Evolutionary conservation across 345 rosid genomes (phyloP).

Genomic region (Gossypium sturtianum): DNA sequence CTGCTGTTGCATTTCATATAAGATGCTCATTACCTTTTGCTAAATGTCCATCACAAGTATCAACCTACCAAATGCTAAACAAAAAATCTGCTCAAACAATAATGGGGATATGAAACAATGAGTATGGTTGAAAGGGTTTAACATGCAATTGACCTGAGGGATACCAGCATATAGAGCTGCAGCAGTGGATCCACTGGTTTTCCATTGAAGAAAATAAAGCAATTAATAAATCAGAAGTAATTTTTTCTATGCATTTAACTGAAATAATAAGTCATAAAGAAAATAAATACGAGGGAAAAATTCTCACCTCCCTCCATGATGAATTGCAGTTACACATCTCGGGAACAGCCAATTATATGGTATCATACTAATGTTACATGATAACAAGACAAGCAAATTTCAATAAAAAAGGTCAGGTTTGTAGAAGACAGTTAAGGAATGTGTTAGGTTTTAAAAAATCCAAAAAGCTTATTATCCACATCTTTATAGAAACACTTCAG

Average conservation of each 20-base stretch:
- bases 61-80: neutral
- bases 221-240: constrained; percentile 15
- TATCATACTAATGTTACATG: constrained; percentile 41
- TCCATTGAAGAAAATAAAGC: constrained; percentile 7
- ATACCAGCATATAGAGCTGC: constrained; percentile 79
- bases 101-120: constrained; percentile 7
- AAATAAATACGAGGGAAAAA: neutral
- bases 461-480: neutral
- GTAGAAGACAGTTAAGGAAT: neutral
- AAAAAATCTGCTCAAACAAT: neutral
- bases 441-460: neutral
- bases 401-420: neutral
- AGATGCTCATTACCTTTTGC: neutral
- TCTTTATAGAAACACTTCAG: neutral
- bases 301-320: constrained; percentile 88
- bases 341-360: constrained; percentile 67
- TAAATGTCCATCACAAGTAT: neutral
- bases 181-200: constrained; percentile 74
- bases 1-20: neutral
- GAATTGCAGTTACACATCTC: constrained; percentile 71
- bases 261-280: neutral
- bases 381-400: constrained; percentile 14
- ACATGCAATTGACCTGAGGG: constrained; percentile 57
- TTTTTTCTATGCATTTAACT: neutral
- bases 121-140: neutral